Conservation (phyloP, 441 rosid genomes). For the Corymbia calophylla region DNA sequence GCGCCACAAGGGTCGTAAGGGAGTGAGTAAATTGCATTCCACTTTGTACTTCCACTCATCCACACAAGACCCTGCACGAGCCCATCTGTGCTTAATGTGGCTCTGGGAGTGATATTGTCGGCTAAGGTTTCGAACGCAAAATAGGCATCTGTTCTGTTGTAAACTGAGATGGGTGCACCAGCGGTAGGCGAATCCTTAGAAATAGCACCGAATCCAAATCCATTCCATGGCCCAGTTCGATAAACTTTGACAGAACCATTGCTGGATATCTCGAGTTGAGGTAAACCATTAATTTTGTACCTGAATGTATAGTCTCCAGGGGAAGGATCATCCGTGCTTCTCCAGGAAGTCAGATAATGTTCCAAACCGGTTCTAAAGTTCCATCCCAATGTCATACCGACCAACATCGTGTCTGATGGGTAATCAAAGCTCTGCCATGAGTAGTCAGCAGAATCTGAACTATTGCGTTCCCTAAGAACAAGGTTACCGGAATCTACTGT, state of each 20-base stretch:
- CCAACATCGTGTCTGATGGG: neutral
- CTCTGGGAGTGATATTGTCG: neutral
- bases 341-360: neutral
- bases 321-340: neutral
- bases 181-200: accelerated
- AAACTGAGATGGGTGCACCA: neutral
- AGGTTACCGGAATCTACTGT: slow-evolving; percentile 1
- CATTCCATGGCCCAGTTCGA: neutral
- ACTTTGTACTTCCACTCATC: neutral
- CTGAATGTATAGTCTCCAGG: neutral
- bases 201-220: neutral
- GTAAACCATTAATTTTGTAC: neutral
- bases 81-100: neutral
- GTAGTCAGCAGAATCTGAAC: neutral
- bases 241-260: neutral
- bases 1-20: neutral
- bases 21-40: neutral
- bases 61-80: neutral
- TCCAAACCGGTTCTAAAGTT: neutral
- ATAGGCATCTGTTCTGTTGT: neutral
- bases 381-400: neutral
- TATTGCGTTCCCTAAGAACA: neutral
- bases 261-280: neutral
- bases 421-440: neutral
- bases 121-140: neutral